Percentiles rank a stretch among this genome's conserved stretches.
These are phyloP conservation scores for Eragrostis nindensis DNA, from an alignment of 176 grass and related monocot genomes.

Conservation along the genomic window DNA sequence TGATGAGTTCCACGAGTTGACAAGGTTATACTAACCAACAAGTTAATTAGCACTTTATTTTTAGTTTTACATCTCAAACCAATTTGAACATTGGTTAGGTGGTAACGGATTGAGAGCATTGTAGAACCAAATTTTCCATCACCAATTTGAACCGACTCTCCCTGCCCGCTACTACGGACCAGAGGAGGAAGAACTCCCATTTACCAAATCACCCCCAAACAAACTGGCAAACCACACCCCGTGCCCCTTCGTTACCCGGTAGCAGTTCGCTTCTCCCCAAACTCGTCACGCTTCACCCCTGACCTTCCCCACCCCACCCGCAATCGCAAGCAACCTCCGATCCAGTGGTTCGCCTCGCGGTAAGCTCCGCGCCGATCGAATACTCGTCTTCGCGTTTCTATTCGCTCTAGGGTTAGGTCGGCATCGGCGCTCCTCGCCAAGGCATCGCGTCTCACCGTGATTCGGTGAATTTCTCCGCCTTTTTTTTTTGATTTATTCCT, in stretches of 20 bases:
- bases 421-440: conserved; percentile 10
- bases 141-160: too few species aligned
- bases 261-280: too few species aligned
- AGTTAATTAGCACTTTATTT: too few species aligned
- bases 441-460: neutral
- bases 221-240: neutral
- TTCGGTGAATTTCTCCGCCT: neutral
- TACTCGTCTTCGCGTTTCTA: neutral
- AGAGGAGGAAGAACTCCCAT: too few species aligned
- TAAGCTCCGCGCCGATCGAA: conserved; percentile 27
- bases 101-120: too few species aligned
- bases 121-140: too few species aligned
- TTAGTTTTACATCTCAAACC: too few species aligned
- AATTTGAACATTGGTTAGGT: too few species aligned
- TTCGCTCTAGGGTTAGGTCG: conserved; percentile 23
- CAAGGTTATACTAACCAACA: too few species aligned
- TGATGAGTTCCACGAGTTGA: too few species aligned
- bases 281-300: conserved; percentile 13
- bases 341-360: conserved; percentile 30
- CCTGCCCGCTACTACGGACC: too few species aligned
- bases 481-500: neutral
- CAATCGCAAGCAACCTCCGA: conserved; percentile 28
- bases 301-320: neutral
- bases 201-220: neutral
- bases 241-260: neutral